These are phyloP conservation scores for Pseudevernia furfuracea DNA, from an alignment of 495 filamentous ascomycete genomes.

Conservation along the genomic window DNA sequence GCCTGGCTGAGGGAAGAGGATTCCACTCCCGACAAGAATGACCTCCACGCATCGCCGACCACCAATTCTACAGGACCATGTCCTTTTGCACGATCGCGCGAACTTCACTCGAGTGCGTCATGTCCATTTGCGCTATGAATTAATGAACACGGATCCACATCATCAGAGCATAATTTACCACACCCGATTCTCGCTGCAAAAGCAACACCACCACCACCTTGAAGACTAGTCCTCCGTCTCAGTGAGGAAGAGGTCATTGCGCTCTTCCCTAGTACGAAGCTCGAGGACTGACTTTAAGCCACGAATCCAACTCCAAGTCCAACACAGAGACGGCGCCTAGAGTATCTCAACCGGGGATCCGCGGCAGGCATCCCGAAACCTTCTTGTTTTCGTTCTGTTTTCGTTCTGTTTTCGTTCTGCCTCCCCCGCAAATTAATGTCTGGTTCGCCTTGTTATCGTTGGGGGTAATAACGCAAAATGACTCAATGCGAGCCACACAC, in stretches of 20 bases:
- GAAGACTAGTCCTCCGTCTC: not conserved
- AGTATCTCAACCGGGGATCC: not conserved
- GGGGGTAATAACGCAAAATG: too few species aligned
- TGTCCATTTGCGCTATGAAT: not conserved
- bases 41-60: not conserved
- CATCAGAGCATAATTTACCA: not conserved
- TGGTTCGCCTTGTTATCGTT: too few species aligned
- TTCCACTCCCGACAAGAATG: not conserved
- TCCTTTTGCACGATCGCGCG: not conserved
- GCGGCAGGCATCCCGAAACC: not conserved
- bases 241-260: not conserved
- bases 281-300: not conserved
- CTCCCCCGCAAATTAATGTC: not conserved
- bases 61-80: not conserved
- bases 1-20: constrained; percentile 17
- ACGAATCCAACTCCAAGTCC: not conserved
- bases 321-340: not conserved
- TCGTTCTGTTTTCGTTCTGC: too few species aligned
- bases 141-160: too few species aligned
- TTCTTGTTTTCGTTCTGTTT: too few species aligned
- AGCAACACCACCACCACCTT: not conserved
- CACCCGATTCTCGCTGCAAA: not conserved
- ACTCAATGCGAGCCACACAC: not conserved
- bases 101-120: not conserved
- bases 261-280: not conserved